phyloP scores from a whole-genome alignment of 805 yeast species.

The Yarrowia osloensis region DNA sequence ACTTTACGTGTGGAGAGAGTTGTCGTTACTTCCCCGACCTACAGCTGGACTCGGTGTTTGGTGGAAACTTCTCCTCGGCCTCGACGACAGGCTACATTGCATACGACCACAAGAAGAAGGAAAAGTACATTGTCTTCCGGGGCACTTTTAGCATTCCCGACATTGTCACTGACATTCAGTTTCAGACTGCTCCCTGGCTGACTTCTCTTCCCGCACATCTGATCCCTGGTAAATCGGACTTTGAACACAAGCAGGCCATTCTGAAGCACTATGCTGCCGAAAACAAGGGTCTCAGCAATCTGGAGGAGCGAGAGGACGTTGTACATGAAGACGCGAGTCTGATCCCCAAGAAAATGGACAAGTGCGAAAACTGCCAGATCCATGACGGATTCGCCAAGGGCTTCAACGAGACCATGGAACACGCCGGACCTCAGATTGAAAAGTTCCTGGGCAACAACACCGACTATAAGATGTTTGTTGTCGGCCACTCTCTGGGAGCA shows the following conservation, averaged over 20 bases:
- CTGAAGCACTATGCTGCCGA: not conserved
- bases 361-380: not conserved
- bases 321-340: not conserved
- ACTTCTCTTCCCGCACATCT: not conserved
- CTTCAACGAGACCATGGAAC: not conserved
- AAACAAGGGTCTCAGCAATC: not conserved
- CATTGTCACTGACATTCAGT: constrained; percentile 6
- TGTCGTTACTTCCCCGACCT: not conserved
- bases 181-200: constrained; percentile 6
- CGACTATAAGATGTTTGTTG: constrained; percentile 8
- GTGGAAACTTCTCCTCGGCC: not conserved
- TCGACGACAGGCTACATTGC: not conserved
- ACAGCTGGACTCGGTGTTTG: not conserved
- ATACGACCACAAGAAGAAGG: constrained; percentile 4
- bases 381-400: constrained; percentile 8
- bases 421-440: not conserved
- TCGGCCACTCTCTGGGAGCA: constrained; percentile 27
- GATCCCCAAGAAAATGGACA: not conserved
- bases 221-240: not conserved
- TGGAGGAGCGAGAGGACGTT: not conserved
- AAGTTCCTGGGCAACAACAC: not conserved
- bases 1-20: not conserved
- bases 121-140: constrained; percentile 11
- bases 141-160: constrained; percentile 18
- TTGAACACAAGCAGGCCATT: not conserved